Evolutionary conservation across 208 protist genomes (phyloP).

Genomic region (Novymonas esmeraldas): DNA sequence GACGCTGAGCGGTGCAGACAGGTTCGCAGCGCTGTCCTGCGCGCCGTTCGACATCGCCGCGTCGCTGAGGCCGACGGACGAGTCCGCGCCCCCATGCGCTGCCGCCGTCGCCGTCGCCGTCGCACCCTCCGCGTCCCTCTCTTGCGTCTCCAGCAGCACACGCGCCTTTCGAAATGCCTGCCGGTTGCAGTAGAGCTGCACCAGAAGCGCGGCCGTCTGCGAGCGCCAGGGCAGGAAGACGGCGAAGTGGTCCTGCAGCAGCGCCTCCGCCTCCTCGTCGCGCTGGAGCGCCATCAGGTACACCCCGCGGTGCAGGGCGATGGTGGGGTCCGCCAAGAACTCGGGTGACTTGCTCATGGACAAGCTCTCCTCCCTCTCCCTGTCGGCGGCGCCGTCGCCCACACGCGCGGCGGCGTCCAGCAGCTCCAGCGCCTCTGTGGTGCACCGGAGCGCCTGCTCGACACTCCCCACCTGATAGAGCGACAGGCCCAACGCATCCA

Average conservation of each 20-base stretch:
- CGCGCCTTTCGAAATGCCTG: constrained; percentile 77
- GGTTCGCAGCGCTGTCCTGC: too few relatives aligned
- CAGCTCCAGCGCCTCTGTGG: constrained; percentile 70
- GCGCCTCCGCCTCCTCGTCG: constrained; percentile 79
- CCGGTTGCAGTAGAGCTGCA: constrained; percentile 81
- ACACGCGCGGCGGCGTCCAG: constrained; percentile 9
- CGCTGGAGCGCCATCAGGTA: constrained; percentile 83
- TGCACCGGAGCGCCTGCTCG: constrained; percentile 77
- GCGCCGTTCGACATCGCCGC: too few relatives aligned
- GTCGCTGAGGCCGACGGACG: neutral
- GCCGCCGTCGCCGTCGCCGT: neutral
- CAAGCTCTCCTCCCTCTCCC: neutral
- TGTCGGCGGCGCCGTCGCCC: neutral
- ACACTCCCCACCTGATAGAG: constrained; percentile 74
- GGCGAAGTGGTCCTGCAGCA: constrained; percentile 56
- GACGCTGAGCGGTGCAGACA: neutral
- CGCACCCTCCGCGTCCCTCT: neutral
- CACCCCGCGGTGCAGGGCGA: constrained; percentile 74
- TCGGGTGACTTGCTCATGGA: neutral
- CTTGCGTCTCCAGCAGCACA: constrained; percentile 58
- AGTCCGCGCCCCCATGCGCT: neutral
- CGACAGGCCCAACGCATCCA: constrained; percentile 79
- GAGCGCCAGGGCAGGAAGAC: constrained; percentile 38
- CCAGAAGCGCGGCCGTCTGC: constrained; percentile 60
- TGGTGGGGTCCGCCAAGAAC: constrained; percentile 37